These are phyloP conservation scores for Aureobasidium sp. DNA, from an alignment of 2,329 filamentous ascomycete species.

Conservation along the genomic window DNA sequence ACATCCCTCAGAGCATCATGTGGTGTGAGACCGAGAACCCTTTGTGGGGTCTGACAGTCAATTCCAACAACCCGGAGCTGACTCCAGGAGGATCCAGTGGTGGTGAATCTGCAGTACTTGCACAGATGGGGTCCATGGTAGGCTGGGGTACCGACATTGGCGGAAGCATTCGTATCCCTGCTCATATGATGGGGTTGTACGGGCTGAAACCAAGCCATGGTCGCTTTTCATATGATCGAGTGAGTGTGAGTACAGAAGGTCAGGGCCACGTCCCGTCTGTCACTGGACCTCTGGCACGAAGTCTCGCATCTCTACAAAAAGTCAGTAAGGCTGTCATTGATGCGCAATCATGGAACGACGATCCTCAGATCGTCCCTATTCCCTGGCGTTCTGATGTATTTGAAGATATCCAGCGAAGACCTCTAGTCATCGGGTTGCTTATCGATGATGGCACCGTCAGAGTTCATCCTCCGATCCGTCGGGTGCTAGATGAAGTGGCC, in stretches of 20 bases:
- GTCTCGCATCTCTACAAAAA: not conserved
- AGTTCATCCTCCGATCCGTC: not conserved
- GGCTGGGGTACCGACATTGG: not conserved
- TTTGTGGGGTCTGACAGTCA: not conserved
- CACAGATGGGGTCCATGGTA: not conserved
- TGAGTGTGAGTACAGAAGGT: slow-evolving; percentile 53
- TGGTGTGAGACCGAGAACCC: not conserved
- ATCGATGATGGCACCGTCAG: not conserved
- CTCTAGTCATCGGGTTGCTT: not conserved
- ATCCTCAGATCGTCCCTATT: not conserved
- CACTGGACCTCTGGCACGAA: not conserved
- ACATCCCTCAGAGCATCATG: slow-evolving; percentile 29
- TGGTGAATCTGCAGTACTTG: not conserved
- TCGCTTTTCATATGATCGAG: slow-evolving; percentile 49
- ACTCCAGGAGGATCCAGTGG: not conserved
- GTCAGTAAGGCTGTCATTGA: not conserved
- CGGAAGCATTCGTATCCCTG: slow-evolving; percentile 35
- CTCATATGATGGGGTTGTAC: slow-evolving; percentile 40
- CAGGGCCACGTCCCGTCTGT: slow-evolving; percentile 30
- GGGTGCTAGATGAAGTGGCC: not conserved
- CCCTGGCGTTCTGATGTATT: not conserved
- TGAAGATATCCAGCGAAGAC: not conserved
- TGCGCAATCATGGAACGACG: not conserved
- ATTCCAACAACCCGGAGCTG: not conserved
- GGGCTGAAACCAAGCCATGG: slow-evolving; percentile 44